Percentiles rank a stretch among this genome's conserved stretches.
Evolutionary conservation across 148 eudicot species (phyloP).

Genomic region (Drosera capensis): DNA sequence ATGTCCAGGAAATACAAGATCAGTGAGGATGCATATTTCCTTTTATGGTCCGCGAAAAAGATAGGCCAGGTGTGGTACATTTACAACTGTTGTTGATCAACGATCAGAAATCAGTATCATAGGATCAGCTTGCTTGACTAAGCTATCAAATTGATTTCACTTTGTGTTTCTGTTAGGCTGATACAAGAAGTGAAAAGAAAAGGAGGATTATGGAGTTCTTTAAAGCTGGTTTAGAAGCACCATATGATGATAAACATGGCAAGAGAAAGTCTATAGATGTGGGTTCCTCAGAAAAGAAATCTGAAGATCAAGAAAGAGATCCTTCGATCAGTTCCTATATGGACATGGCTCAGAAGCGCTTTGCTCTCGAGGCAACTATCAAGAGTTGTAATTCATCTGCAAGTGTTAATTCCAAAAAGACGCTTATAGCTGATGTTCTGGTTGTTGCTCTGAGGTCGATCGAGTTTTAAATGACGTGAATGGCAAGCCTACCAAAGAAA

Average conservation of each 20-base stretch:
- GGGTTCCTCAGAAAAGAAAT: conserved; percentile 15
- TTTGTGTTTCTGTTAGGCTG: conserved; percentile 23
- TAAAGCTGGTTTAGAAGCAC: conserved; percentile 48
- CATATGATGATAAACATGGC: conserved; percentile 17
- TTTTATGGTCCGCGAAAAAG: conserved; percentile 53
- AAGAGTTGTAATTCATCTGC: conserved; percentile 3
- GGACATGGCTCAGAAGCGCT: conserved; percentile 5
- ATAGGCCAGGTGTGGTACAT: conserved; percentile 59
- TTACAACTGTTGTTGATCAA: neutral
- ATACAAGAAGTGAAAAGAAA: conserved; percentile 55
- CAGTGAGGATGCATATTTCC: conserved; percentile 45
- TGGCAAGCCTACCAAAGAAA: conserved; percentile 6
- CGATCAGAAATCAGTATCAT: neutral
- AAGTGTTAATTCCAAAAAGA: conserved; percentile 14
- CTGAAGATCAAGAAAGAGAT: conserved; percentile 7
- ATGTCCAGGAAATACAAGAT: conserved; percentile 52
- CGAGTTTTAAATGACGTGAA: conserved; percentile 13
- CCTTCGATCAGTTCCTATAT: conserved; percentile 4
- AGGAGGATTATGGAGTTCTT: conserved; percentile 57
- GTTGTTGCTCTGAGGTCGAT: conserved; percentile 6
- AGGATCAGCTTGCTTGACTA: neutral
- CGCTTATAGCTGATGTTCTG: conserved; percentile 6
- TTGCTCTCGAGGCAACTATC: conserved; percentile 6
- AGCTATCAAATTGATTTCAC: conserved; percentile 2
- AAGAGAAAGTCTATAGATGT: conserved; percentile 23